Conservation (phyloP, 73 alveolate species). For the Paramecium bursaria region DNA sequence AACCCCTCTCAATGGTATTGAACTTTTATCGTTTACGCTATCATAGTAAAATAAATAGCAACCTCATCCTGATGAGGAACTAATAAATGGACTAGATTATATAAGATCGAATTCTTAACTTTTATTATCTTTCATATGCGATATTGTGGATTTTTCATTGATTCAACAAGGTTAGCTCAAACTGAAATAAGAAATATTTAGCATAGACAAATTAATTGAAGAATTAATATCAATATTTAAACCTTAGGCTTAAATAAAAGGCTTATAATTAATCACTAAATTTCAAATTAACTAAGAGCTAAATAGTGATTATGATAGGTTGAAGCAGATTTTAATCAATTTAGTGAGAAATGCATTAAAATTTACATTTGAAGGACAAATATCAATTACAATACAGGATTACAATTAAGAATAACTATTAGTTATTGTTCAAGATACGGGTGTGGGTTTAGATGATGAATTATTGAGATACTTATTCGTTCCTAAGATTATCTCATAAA, state of each 20-base stretch:
- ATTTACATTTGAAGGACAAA: conserved; percentile 41
- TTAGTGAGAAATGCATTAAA: conserved; percentile 24
- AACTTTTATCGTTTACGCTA: too few species aligned
- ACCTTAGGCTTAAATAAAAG: conserved; percentile 13
- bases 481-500: too few species aligned
- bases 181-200: conserved; percentile 7
- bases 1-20: conserved; percentile 53
- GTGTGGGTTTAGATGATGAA: too few species aligned
- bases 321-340: conserved; percentile 23
- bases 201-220: neutral
- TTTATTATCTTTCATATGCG: conserved; percentile 22
- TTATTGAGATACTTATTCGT: too few species aligned
- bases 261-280: too few species aligned
- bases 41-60: too few species aligned
- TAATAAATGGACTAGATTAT: neutral
- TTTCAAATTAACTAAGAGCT: too few species aligned
- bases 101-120: conserved; percentile 18
- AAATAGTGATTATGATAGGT: conserved; percentile 25
- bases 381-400: neutral
- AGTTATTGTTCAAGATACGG: conserved; percentile 61
- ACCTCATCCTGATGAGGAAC: too few species aligned
- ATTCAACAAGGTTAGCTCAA: neutral
- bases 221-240: neutral
- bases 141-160: conserved; percentile 36
- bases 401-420: neutral